Conservation (phyloP, 345 rosid species). For the Raphanus raphanistrum region DNA sequence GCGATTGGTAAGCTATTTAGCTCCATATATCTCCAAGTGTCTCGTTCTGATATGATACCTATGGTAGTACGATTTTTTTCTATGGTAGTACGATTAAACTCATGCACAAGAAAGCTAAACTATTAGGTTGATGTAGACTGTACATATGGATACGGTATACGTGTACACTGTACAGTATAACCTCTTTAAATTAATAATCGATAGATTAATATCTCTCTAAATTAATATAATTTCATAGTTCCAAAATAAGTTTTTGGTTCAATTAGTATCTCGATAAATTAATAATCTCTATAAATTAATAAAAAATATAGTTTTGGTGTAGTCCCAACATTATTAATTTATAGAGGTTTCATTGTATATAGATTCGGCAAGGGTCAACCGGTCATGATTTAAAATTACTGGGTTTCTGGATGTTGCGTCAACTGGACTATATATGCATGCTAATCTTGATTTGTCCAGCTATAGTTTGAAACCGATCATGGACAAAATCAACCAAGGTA, state of each 20-base stretch:
- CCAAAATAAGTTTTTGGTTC: too few relatives aligned
- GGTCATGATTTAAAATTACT: background rate
- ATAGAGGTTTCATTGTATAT: too few relatives aligned
- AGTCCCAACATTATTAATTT: too few relatives aligned
- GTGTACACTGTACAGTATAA: too few relatives aligned
- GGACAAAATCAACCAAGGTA: background rate
- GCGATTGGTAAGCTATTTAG: background rate
- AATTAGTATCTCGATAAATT: too few relatives aligned
- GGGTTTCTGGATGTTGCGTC: background rate
- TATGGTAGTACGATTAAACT: background rate
- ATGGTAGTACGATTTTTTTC: background rate
- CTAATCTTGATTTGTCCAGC: background rate
- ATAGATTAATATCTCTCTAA: too few relatives aligned
- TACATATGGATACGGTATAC: too few relatives aligned
- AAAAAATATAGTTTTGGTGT: too few relatives aligned
- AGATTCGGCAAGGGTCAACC: background rate
- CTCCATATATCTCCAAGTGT: background rate
- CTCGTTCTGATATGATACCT: background rate
- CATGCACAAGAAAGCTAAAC: background rate
- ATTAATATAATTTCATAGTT: too few relatives aligned
- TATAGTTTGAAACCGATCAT: background rate
- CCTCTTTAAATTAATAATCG: too few relatives aligned
- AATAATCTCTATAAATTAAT: too few relatives aligned
- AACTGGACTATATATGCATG: background rate
- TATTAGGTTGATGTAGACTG: background rate